These are phyloP conservation scores for Cicer arietinum DNA, from an alignment of 306 rosid species.

Conservation along the genomic window DNA sequence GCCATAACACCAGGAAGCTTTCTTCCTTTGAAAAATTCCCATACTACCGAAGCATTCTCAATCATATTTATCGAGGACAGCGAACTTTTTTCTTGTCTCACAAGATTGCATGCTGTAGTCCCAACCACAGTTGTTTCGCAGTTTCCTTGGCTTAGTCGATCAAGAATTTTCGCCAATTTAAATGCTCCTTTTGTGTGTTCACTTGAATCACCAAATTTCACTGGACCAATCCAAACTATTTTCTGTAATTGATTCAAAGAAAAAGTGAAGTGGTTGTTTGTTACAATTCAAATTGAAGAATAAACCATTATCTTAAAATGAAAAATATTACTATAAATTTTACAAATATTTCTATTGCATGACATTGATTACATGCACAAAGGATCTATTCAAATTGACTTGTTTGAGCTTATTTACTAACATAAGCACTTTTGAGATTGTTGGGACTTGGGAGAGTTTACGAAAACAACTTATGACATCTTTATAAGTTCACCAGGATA, in stretches of 20 bases:
- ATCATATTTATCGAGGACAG: slow-evolving; percentile 53
- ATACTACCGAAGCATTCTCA: slow-evolving; percentile 78
- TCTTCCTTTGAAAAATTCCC: slow-evolving; percentile 94
- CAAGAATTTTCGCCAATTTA: slow-evolving; percentile 68
- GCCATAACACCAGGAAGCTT: slow-evolving; percentile 86
- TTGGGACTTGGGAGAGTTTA: not conserved
- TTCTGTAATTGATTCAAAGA: slow-evolving; percentile 59
- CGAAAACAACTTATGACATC: slow-evolving; percentile 17
- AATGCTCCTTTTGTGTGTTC: slow-evolving; percentile 58
- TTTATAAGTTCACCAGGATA: too few species aligned
- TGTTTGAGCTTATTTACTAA: too few species aligned
- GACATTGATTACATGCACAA: not conserved
- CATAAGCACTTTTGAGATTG: too few species aligned
- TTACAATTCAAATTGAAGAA: slow-evolving; percentile 19
- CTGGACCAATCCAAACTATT: slow-evolving; percentile 83
- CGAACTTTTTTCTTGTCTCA: slow-evolving; percentile 59
- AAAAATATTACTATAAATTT: too few species aligned
- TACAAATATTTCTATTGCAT: not conserved
- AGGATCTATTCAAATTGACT: not conserved
- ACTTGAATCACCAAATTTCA: slow-evolving; percentile 59
- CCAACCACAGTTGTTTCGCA: slow-evolving; percentile 78
- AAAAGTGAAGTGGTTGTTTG: slow-evolving; percentile 26
- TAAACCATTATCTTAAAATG: not conserved
- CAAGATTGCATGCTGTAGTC: slow-evolving; percentile 59
- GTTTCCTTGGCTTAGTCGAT: slow-evolving; percentile 54